These are phyloP conservation scores for Obba rivulosa DNA, from an alignment of 768 basidiomycete genomes.

Conservation along the genomic window DNA sequence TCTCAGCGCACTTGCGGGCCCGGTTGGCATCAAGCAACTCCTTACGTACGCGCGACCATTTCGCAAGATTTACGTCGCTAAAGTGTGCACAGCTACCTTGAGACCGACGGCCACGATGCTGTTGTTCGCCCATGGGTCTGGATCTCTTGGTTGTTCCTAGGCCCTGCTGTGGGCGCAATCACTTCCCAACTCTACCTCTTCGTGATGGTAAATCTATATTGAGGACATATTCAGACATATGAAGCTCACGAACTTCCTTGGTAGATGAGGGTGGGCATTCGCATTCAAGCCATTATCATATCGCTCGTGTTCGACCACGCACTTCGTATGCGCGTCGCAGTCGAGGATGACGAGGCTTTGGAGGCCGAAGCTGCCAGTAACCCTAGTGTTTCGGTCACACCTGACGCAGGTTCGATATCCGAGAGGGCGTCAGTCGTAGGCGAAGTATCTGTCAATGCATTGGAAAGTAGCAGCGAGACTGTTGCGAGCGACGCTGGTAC, in stretches of 20 bases:
- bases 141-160: constrained; percentile 48
- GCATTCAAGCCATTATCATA: constrained; percentile 45
- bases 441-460: too few relatives aligned
- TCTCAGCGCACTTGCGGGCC: constrained; percentile 13
- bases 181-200: constrained; percentile 51
- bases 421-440: background rate
- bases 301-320: constrained; percentile 52
- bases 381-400: constrained; percentile 12
- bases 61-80: background rate
- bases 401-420: constrained; percentile 11
- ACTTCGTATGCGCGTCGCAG: constrained; percentile 58
- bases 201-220: background rate
- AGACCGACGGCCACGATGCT: constrained; percentile 2
- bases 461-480: constrained; percentile 6
- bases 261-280: constrained; percentile 40
- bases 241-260: background rate
- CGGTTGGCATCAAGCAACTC: constrained; percentile 33
- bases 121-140: constrained; percentile 64
- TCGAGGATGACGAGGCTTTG: constrained; percentile 24
- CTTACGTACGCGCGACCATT: constrained; percentile 23
- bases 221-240: too few relatives aligned
- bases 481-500: too few relatives aligned
- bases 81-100: background rate
- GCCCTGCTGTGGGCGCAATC: constrained; percentile 39
- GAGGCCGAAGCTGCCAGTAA: constrained; percentile 8